Percentiles rank a stretch among this genome's conserved stretches.
phyloP scores from a whole-genome alignment of 2,329 filamentous ascomycete genomes.

The Beauveria rudraprayagi region DNA sequence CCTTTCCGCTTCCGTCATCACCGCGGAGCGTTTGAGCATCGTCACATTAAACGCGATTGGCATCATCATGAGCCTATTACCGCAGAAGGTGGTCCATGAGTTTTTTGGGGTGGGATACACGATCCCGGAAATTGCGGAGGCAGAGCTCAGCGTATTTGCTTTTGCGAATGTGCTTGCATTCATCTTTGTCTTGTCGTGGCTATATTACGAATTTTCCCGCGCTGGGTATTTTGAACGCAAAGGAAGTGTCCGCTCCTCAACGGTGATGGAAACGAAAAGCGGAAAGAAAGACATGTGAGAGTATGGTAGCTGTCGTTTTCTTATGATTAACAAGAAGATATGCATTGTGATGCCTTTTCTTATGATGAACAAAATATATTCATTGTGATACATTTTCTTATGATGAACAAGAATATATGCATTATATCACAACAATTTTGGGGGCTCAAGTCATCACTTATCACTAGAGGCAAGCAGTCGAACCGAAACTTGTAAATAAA shows the following conservation, averaged over 20 bases:
- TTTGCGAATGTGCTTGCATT: background rate
- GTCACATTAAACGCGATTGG: background rate
- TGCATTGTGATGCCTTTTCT: too few relatives aligned
- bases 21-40: background rate
- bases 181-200: background rate
- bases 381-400: too few relatives aligned
- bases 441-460: too few relatives aligned
- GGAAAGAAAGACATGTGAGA: background rate
- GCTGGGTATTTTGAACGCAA: background rate
- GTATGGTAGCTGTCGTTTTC: too few relatives aligned
- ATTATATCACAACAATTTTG: too few relatives aligned
- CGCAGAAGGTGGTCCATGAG: background rate
- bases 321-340: too few relatives aligned
- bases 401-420: too few relatives aligned
- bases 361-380: too few relatives aligned
- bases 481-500: too few relatives aligned
- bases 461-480: too few relatives aligned
- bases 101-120: background rate
- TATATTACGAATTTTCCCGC: background rate
- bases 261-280: background rate
- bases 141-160: background rate
- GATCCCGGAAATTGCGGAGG: background rate
- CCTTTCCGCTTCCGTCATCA: background rate
- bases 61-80: background rate
- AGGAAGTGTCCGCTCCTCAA: too few relatives aligned